A percentile compares a stretch with the other conserved stretches of the same genome.
These are phyloP conservation scores for Mortierella hygrophila DNA, from an alignment of 192 early-diverging fungal species.

Conservation along the genomic window DNA sequence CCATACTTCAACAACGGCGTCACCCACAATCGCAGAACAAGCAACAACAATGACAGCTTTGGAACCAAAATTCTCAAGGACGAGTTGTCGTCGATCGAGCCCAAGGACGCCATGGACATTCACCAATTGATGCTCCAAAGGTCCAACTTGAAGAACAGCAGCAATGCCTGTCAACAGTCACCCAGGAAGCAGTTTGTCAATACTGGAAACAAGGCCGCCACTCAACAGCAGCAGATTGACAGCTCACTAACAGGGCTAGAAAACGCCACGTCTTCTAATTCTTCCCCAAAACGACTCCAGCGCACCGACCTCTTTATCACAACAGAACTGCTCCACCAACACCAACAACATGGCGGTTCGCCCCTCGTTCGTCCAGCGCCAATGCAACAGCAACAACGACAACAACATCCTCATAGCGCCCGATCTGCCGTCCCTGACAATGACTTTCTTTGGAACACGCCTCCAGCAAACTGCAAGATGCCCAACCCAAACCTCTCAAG, in stretches of 20 bases:
- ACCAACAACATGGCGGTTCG: not conserved
- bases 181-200: not conserved
- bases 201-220: not conserved
- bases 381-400: not conserved
- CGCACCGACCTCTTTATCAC: constrained; percentile 27
- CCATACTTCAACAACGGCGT: constrained; percentile 10
- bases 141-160: not conserved
- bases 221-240: not conserved
- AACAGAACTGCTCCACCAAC: constrained; percentile 10
- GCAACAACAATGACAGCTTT: constrained; percentile 6
- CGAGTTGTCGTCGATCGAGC: constrained; percentile 14
- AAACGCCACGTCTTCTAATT: not conserved
- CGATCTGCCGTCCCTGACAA: not conserved
- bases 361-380: not conserved
- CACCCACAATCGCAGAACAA: not conserved
- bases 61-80: constrained; percentile 4
- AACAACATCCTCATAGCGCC: not conserved
- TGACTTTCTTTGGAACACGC: constrained; percentile 13
- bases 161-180: not conserved
- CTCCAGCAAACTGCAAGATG: constrained; percentile 41
- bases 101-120: constrained; percentile 5
- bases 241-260: not conserved
- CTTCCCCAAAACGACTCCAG: constrained; percentile 11
- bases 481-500: constrained; percentile 15
- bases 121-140: not conserved